Base-by-base conservation (phyloP, 2,329 filamentous ascomycete genomes). In the Fusarium sp. region DNA sequence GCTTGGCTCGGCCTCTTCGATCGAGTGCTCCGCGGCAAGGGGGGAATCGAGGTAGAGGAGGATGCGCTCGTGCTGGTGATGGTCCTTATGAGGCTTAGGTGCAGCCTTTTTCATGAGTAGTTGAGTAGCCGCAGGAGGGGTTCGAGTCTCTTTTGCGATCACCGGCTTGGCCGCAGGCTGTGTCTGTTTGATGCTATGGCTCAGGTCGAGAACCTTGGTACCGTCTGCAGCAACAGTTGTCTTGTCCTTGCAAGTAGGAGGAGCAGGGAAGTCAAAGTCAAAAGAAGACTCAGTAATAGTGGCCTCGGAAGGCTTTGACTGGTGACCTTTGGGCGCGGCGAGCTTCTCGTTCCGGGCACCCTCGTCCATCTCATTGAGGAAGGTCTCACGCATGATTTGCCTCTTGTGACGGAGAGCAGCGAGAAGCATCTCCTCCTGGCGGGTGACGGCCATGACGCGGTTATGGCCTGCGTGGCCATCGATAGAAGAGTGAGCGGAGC, bases 371-470 rank as follows among this genome's bases (percentile, higher is more conserved):
- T 84, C 81, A 20, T 81, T 77, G 11, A 82, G 76, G 16, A 83
- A 78, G 3, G 80, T 81, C 65, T 86, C 82, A 2, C 84, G 83
- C 83, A 87, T 86, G n/a, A 80, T 79, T 3, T 85, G 83, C n/a
- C 85, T 81, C 78, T 87, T 87, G 69, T 84, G 82, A 8, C 86
- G 82, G 42, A 89, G 79, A 3, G 86, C 86, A 2, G 86, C 83
- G 4, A 89, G 79, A 0, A 89, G 79, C 81, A 87, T 83, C 75
- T 88, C 85, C 65, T 89, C 86, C 65, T 88, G 85, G 4, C 80
- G 82, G 0, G 86, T 88, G 16, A 89, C 85, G 1, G 85, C 84
- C 83, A 88, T 87, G 59, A 87, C 79, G 1, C 86, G 82, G 27
- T 78, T 77, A 33, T 79, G 75, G 27, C 73, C 69, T 16, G 18